These are phyloP conservation scores for Thelonectria olida DNA, from an alignment of 2,329 filamentous ascomycete species.

Conservation along the genomic window DNA sequence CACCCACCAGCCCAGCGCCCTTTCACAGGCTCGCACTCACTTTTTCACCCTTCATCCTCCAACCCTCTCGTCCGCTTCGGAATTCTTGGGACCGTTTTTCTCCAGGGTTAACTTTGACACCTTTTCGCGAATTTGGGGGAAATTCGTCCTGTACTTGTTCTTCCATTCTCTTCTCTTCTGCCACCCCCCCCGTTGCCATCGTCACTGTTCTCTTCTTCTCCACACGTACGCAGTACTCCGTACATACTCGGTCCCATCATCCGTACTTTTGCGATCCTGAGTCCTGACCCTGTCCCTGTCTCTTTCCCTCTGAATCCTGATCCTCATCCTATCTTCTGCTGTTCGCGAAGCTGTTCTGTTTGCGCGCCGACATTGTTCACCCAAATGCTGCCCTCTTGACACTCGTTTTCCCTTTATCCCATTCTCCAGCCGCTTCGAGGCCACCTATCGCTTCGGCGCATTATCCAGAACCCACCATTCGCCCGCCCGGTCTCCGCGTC, in stretches of 20 bases:
- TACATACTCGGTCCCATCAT: constrained; percentile 4
- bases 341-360: constrained; percentile 25
- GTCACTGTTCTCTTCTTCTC: constrained; percentile 7
- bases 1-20: not conserved
- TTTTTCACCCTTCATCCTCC: not conserved
- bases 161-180: not conserved
- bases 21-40: not conserved
- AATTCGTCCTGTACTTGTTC: constrained; percentile 11
- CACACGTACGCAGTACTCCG: constrained; percentile 14
- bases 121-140: not conserved
- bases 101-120: not conserved
- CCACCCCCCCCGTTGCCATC: not conserved
- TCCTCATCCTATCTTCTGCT: constrained; percentile 8
- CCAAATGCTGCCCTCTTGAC: constrained; percentile 39
- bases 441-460: constrained; percentile 24
- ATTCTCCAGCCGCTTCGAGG: constrained; percentile 14
- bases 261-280: constrained; percentile 15
- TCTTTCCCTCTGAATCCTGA: not conserved
- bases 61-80: constrained; percentile 17
- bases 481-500: constrained; percentile 11
- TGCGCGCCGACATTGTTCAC: constrained; percentile 11
- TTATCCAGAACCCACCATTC: constrained; percentile 24
- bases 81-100: constrained; percentile 12
- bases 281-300: constrained; percentile 1
- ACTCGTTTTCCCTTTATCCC: constrained; percentile 31